Evolutionary conservation across 2,329 filamentous ascomycete genomes (phyloP).

Genomic region (Hysterium pulicare): DNA sequence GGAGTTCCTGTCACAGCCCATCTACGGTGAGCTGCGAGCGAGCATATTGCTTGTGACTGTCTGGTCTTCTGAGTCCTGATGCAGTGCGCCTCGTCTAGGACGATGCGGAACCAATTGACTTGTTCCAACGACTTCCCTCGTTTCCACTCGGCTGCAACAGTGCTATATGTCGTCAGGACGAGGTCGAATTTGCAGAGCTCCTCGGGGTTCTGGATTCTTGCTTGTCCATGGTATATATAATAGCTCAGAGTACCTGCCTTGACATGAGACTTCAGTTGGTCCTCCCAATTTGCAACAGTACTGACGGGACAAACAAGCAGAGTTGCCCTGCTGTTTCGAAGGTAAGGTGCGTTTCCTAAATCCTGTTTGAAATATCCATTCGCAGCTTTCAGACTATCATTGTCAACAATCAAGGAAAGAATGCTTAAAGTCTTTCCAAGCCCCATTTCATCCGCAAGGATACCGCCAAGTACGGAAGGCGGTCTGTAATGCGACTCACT

Average conservation of each 20-base stretch:
- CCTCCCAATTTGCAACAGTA: conserved; percentile 90
- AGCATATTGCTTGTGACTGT: conserved; percentile 81
- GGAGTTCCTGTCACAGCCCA: conserved; percentile 99
- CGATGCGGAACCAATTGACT: conserved; percentile 89
- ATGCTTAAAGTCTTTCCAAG: conserved; percentile 66
- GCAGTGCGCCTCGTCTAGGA: conserved; percentile 90
- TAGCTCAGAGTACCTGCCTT: conserved; percentile 61
- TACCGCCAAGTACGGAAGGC: conserved; percentile 40
- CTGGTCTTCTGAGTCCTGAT: conserved; percentile 82
- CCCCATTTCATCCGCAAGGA: conserved; percentile 52
- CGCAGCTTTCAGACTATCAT: conserved; percentile 58
- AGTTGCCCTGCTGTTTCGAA: conserved; percentile 71
- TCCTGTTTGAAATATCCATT: conserved; percentile 56
- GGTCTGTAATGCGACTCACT: conserved; percentile 32
- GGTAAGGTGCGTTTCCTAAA: conserved; percentile 41
- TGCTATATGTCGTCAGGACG: conserved; percentile 90
- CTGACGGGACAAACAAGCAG: conserved; percentile 86
- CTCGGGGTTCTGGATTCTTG: conserved; percentile 65
- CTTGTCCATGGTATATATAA: conserved; percentile 83
- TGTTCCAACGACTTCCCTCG: conserved; percentile 66
- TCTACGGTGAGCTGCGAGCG: conserved; percentile 72
- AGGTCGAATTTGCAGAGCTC: conserved; percentile 73
- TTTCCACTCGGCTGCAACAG: conserved; percentile 71
- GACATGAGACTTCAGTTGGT: conserved; percentile 83
- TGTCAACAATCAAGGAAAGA: conserved; percentile 67